Evolutionary conservation across 2,329 filamentous ascomycete genomes (phyloP), one percentile per base, ranked within the genome.

Genomic region (Scytalidium lignicola): DNA sequence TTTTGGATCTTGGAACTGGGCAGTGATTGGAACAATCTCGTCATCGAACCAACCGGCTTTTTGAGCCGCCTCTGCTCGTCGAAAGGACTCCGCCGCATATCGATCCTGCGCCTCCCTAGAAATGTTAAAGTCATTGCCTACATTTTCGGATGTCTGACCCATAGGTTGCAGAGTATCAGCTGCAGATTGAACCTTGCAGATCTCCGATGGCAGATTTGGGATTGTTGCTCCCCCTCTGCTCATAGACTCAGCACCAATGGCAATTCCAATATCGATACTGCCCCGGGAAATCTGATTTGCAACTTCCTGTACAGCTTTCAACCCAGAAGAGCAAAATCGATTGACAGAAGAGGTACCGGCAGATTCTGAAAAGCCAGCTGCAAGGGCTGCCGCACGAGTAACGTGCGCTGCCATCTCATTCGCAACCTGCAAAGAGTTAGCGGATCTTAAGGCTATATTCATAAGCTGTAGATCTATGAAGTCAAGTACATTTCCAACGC

Each of bases 121-220:
- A 65, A 99, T 85, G 65, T 86, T 81, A 69, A 97, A 97, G 72
- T 97, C 93, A 44, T 82, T 82, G 60, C 86, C 90, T 22, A 99
- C 90, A 66, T 97, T 97, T 75, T 99, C 93, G 51, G 86, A 92
- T 2, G 93, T 99, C 81, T 95, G 95, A 19, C 93, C 93, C 93
- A 99, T 99, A 58, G 92, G 88, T 77, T 90, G 82, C 82, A 92
- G n/a, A n/a, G 91, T 96, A 79, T 95, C 92, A 62, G 88, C 87
- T 21, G 90, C 80, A 65, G 95, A 88, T 65, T 88, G 85, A 71
- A 79, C 85, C 58, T 77, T 71, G 57, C 74, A 87, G 55, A 88
- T 72, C 67, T 88, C 83, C 65, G 91, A 84, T 56, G 80, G 76
- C 47, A 76, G 77, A n/a, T 76, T 69, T 53, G 83, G 79, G 17